These are phyloP conservation scores for Pseudotsuga menziesii DNA, from an alignment of 75 land plant species.

Conservation along the genomic window DNA sequence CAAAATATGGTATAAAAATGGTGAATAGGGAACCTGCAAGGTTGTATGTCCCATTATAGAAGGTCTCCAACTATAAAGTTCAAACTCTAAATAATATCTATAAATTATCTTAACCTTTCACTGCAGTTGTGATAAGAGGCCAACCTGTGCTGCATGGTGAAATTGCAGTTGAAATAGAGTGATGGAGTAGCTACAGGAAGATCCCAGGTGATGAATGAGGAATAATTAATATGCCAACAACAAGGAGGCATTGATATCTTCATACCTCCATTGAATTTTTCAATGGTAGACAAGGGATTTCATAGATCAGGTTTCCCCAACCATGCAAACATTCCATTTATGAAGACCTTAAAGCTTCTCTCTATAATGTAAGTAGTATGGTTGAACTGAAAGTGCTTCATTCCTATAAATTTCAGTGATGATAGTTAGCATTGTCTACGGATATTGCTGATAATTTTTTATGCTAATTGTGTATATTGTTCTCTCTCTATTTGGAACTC, in stretches of 20 bases:
- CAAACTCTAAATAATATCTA: background rate
- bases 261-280: conserved; percentile 81
- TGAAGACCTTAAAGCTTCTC: too few relatives aligned
- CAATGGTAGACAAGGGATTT: conserved; percentile 84
- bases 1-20: too few relatives aligned
- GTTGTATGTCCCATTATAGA: too few relatives aligned
- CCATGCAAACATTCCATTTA: conserved; percentile 50
- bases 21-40: too few relatives aligned
- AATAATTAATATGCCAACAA: background rate
- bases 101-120: background rate
- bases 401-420: too few relatives aligned
- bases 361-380: conserved; percentile 35
- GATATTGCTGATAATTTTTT: background rate
- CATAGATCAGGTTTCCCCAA: conserved; percentile 88
- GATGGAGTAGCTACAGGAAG: background rate
- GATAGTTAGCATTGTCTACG: background rate
- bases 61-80: too few relatives aligned
- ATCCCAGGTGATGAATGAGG: background rate
- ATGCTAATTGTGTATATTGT: background rate
- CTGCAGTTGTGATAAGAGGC: background rate
- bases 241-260: conserved; percentile 18
- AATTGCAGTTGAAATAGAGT: background rate
- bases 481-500: background rate
- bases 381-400: background rate
- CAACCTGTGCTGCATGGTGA: background rate